A percentile compares a stretch with the other conserved stretches of the same genome.
phyloP scores from a whole-genome alignment of 1,284 basidiomycete genomes.

The Ceratobasidium sp. region DNA sequence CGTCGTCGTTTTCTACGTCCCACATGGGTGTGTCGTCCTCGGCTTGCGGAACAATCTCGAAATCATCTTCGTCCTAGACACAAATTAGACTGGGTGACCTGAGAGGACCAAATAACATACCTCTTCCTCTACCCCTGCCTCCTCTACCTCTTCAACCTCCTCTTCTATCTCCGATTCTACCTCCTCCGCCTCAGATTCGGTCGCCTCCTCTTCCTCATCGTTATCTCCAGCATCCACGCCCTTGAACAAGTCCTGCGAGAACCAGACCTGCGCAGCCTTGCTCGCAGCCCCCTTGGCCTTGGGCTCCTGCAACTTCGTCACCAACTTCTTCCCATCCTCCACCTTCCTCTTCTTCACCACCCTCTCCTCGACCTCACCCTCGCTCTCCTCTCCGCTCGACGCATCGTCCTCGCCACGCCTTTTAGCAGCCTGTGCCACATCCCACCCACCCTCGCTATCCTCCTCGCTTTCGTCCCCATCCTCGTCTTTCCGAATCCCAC shows the following conservation, averaged over 20 bases:
- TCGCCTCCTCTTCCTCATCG: constrained; percentile 60
- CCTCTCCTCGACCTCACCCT: constrained; percentile 54
- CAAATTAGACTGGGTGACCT: not conserved
- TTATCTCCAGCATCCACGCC: constrained; percentile 66
- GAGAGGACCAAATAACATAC: constrained; percentile 44
- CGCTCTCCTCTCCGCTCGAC: constrained; percentile 48
- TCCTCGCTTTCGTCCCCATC: constrained; percentile 64
- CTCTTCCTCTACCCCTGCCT: constrained; percentile 56
- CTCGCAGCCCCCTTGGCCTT: constrained; percentile 55
- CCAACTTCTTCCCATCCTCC: constrained; percentile 56
- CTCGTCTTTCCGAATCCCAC: constrained; percentile 65
- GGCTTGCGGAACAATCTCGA: constrained; percentile 76
- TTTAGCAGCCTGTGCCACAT: constrained; percentile 57
- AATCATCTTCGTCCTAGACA: constrained; percentile 62
- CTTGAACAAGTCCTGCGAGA: constrained; percentile 93
- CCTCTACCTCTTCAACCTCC: constrained; percentile 50
- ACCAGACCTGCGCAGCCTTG: constrained; percentile 81
- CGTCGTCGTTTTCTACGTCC: constrained; percentile 83
- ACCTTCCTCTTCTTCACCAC: constrained; percentile 49
- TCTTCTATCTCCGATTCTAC: constrained; percentile 55
- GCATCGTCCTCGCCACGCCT: constrained; percentile 58
- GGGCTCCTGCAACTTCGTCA: constrained; percentile 57
- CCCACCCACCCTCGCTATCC: constrained; percentile 60
- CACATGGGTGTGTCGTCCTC: constrained; percentile 77
- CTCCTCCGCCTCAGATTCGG: constrained; percentile 56